Percentiles rank a stretch among this genome's conserved stretches.
Evolutionary conservation across 768 basidiomycete species (phyloP).

Genomic region (Naganishia onofrii): DNA sequence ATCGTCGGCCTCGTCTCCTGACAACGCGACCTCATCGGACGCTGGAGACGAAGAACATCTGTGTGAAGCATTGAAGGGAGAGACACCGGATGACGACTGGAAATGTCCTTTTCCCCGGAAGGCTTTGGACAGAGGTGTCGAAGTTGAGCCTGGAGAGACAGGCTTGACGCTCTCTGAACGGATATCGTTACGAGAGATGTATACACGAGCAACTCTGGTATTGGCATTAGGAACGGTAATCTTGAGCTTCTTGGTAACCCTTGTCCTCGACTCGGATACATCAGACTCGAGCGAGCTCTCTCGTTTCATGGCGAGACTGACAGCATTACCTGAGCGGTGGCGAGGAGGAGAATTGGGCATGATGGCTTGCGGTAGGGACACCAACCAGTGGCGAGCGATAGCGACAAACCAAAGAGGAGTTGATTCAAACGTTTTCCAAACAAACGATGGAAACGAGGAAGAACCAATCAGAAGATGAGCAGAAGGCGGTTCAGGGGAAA

Average conservation of each 20-base stretch:
- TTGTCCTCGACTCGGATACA: background rate
- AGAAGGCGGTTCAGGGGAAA: too few relatives aligned
- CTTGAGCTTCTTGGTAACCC: slow-evolving; percentile 5
- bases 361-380: background rate
- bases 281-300: slow-evolving; percentile 3
- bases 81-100: too few relatives aligned
- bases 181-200: background rate
- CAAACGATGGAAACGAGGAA: background rate
- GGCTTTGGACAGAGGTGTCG: background rate
- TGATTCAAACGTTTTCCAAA: too few relatives aligned
- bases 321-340: background rate
- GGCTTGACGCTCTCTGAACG: background rate
- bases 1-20: slow-evolving; percentile 13
- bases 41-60: background rate
- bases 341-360: background rate
- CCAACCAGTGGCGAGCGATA: background rate
- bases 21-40: background rate
- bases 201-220: background rate
- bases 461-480: background rate
- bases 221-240: background rate
- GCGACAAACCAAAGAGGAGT: too few relatives aligned
- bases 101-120: too few relatives aligned
- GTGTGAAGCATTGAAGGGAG: background rate
- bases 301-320: background rate
- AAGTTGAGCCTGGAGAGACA: background rate